phyloP scores from a whole-genome alignment of 805 yeast species.

The Candida methanosorbosa region DNA sequence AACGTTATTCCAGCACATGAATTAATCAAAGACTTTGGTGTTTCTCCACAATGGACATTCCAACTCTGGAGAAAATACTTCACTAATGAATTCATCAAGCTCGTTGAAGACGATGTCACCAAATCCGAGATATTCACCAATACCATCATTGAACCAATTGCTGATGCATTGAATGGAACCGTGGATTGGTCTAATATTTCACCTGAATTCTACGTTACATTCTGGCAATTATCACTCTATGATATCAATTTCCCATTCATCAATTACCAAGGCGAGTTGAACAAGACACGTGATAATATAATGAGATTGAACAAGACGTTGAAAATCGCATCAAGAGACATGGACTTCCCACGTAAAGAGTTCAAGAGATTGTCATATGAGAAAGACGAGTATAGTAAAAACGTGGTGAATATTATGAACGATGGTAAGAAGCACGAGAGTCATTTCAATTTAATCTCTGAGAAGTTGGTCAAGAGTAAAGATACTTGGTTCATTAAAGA shows the following conservation, averaged over 20 bases:
- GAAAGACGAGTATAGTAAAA: constrained; percentile 17
- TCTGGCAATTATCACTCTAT: constrained; percentile 68
- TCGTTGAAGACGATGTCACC: background rate
- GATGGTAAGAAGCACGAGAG: constrained; percentile 38
- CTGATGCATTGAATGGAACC: constrained; percentile 5
- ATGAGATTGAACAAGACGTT: constrained; percentile 29
- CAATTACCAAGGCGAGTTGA: constrained; percentile 40
- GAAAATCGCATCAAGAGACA: constrained; percentile 19
- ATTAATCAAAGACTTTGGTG: constrained; percentile 32
- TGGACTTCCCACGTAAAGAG: constrained; percentile 8
- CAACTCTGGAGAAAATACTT: constrained; percentile 61
- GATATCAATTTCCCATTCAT: constrained; percentile 52
- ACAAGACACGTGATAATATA: constrained; percentile 28
- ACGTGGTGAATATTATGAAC: constrained; percentile 20
- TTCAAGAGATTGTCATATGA: constrained; percentile 17
- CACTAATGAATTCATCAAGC: constrained; percentile 17
- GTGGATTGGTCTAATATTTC: constrained; percentile 22
- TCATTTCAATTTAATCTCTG: constrained; percentile 25
- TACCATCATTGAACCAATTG: constrained; percentile 9
- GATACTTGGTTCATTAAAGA: constrained; percentile 30
- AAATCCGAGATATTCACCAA: background rate
- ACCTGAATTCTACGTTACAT: constrained; percentile 39
- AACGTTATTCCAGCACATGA: constrained; percentile 32
- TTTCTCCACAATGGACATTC: constrained; percentile 60
- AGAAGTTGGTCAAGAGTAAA: constrained; percentile 21